Evolutionary conservation across 306 rosid genomes (phyloP).

Genomic region (Trifolium repens): DNA sequence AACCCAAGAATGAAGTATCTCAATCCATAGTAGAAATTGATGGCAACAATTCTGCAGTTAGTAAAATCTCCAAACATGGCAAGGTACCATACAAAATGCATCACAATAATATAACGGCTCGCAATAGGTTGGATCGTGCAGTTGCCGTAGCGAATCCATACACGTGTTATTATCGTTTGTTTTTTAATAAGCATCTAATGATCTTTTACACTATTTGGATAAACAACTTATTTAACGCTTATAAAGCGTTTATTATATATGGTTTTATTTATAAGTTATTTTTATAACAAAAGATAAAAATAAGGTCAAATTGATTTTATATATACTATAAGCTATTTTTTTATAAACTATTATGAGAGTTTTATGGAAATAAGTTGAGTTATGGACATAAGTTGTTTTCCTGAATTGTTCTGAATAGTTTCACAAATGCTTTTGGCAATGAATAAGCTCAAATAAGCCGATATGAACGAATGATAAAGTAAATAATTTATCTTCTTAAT

Average conservation of each 20-base stretch:
- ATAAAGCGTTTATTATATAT: background rate
- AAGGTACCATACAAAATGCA: constrained; percentile 58
- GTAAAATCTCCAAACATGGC: constrained; percentile 54
- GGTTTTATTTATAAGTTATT: too few species aligned
- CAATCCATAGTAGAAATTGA: constrained; percentile 50
- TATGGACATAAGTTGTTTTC: background rate
- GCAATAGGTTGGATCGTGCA: background rate
- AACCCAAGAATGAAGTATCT: constrained; percentile 48
- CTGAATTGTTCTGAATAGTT: background rate
- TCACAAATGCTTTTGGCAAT: background rate
- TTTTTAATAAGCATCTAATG: constrained; percentile 5
- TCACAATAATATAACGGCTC: background rate
- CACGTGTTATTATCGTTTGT: background rate
- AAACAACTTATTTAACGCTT: background rate
- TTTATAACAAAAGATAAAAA: too few species aligned
- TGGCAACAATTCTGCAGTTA: constrained; percentile 48
- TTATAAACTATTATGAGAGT: background rate
- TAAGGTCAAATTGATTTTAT: background rate
- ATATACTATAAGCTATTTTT: background rate
- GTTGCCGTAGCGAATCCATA: background rate
- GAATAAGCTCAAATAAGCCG: background rate
- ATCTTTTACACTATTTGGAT: background rate
- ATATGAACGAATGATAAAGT: background rate
- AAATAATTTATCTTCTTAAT: constrained; percentile 25
- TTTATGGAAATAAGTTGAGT: too few species aligned